Conservation (phyloP, 139 green algal genomes). For the Yamagishiella unicocca region DNA sequence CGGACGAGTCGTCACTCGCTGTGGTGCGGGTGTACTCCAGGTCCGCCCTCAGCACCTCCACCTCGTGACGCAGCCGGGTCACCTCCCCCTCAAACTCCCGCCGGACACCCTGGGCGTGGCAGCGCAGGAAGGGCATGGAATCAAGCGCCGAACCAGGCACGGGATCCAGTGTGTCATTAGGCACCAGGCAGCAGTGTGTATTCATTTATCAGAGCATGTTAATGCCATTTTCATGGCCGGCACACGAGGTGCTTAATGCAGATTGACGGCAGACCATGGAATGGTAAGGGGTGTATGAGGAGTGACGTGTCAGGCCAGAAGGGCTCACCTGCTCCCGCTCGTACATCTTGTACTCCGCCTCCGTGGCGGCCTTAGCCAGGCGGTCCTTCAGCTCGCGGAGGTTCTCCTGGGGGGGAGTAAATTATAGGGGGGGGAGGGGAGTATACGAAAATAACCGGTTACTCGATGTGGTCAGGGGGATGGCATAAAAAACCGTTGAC, state of each 20-base stretch:
- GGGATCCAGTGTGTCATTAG: too few relatives aligned
- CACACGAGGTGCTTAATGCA: too few relatives aligned
- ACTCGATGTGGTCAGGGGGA: too few relatives aligned
- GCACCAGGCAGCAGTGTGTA: too few relatives aligned
- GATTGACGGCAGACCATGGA: too few relatives aligned
- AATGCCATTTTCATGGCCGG: too few relatives aligned
- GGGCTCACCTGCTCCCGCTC: conserved; percentile 53
- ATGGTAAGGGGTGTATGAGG: neutral
- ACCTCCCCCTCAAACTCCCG: conserved; percentile 42
- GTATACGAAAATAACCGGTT: neutral
- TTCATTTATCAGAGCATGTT: too few relatives aligned
- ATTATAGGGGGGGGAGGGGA: neutral
- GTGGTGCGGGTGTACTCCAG: conserved; percentile 8
- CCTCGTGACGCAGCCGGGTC: conserved; percentile 13
- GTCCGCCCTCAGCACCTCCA: conserved; percentile 24
- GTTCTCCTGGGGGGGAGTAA: neutral
- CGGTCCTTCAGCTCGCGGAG: conserved; percentile 51
- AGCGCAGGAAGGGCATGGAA: too few relatives aligned
- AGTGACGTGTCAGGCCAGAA: neutral
- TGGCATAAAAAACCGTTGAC: too few relatives aligned
- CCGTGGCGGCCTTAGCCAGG: conserved; percentile 50
- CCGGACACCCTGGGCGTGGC: conserved; percentile 15
- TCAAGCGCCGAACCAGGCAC: too few relatives aligned
- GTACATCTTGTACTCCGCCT: conserved; percentile 59
- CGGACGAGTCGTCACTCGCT: neutral